phyloP scores from a whole-genome alignment of 163 green algal genomes.

The Scenedesmus sp. region DNA sequence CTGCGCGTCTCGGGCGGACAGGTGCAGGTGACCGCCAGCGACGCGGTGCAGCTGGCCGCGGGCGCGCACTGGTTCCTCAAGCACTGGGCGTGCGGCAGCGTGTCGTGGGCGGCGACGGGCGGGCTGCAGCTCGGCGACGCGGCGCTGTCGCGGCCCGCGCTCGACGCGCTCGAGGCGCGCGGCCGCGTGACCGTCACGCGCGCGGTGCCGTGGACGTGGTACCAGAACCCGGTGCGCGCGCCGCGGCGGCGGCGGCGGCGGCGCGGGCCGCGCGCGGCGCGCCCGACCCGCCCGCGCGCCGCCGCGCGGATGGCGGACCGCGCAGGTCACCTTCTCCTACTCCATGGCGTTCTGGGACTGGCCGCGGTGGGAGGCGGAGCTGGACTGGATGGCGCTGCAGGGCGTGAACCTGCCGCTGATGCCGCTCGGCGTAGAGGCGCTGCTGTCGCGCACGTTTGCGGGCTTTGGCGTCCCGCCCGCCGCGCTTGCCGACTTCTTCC shows the following conservation, averaged over 20 bases:
- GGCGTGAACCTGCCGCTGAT: constrained; percentile 62
- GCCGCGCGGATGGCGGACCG: no score
- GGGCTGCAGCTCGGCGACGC: constrained; percentile 44
- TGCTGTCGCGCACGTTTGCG: constrained; percentile 36
- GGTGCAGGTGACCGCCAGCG: constrained; percentile 41
- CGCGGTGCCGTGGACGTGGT: constrained; percentile 50
- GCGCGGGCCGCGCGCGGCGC: no score
- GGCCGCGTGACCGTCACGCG: constrained; percentile 24
- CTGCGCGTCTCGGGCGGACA: neutral
- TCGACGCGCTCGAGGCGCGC: constrained; percentile 4
- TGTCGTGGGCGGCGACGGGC: constrained; percentile 52
- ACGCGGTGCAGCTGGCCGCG: constrained; percentile 52
- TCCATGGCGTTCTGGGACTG: constrained; percentile 59
- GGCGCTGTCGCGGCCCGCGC: constrained; percentile 2
- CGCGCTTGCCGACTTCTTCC: constrained; percentile 56
- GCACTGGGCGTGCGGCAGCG: constrained; percentile 17
- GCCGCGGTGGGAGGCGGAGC: constrained; percentile 58
- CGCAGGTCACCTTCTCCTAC: constrained; percentile 64
- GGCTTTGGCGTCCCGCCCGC: constrained; percentile 32
- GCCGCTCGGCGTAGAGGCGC: constrained; percentile 46
- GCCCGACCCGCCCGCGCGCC: no score
- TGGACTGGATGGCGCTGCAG: constrained; percentile 71
- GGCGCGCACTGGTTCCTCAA: constrained; percentile 64
- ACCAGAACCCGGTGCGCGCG: constrained; percentile 67
- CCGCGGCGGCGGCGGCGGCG: no score